These are phyloP conservation scores for Phoma sp. DNA, from an alignment of 2,329 filamentous ascomycete genomes.

Conservation along the genomic window DNA sequence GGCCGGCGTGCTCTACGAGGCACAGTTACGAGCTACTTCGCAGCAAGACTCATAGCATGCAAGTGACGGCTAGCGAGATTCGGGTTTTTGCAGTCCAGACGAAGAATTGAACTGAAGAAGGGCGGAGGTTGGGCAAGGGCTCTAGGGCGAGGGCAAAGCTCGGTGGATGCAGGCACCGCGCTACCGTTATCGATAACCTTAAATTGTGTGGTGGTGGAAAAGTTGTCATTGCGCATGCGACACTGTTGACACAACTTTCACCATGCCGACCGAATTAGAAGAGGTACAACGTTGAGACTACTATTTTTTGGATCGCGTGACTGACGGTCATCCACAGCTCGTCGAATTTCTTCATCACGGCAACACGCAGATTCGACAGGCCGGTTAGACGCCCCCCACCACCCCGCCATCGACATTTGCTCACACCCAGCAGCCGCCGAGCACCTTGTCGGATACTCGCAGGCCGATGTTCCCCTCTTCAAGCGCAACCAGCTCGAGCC, in stretches of 20 bases:
- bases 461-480: slow-evolving; percentile 79
- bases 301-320: neutral
- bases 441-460: slow-evolving; percentile 83
- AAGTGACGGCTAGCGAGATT: too few relatives aligned
- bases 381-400: slow-evolving; percentile 60
- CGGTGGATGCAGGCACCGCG: neutral
- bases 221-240: slow-evolving; percentile 31
- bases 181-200: slow-evolving; percentile 45
- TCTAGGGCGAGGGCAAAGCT: neutral
- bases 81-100: too few relatives aligned
- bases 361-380: slow-evolving; percentile 86
- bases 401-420: slow-evolving; percentile 27
- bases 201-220: slow-evolving; percentile 28
- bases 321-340: slow-evolving; percentile 60
- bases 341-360: slow-evolving; percentile 93
- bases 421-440: slow-evolving; percentile 68
- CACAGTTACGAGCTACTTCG: too few relatives aligned
- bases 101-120: neutral
- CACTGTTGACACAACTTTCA: slow-evolving; percentile 25
- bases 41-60: too few relatives aligned
- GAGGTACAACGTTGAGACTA: slow-evolving; percentile 44
- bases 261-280: slow-evolving; percentile 59
- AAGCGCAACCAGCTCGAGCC: slow-evolving; percentile 80
- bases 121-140: slow-evolving; percentile 6
- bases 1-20: too few relatives aligned